phyloP scores from a whole-genome alignment of 2,329 filamentous ascomycete genomes.

The Penicillium sp. region DNA sequence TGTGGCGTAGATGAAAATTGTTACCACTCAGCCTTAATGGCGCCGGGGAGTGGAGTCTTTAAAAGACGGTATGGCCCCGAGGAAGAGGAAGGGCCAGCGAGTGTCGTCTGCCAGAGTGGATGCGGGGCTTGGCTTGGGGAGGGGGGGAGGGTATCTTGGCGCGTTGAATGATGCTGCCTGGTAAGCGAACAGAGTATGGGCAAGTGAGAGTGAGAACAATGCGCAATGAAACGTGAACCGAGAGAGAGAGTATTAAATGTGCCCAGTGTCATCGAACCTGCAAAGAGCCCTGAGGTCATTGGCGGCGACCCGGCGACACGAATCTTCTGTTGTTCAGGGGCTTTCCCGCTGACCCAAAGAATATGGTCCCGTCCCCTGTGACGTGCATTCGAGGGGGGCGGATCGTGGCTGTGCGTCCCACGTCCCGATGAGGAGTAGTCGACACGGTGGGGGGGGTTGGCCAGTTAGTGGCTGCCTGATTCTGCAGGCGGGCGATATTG shows the following conservation, averaged over 20 bases:
- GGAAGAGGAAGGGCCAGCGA: not conserved
- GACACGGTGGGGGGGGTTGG: not conserved
- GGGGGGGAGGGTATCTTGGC: not conserved
- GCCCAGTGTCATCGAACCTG: not conserved
- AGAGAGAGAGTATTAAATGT: not conserved
- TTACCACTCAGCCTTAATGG: not conserved
- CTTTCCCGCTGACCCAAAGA: not conserved
- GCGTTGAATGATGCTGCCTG: slow-evolving; percentile 4
- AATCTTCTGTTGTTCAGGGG: not conserved
- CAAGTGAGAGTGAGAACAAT: not conserved
- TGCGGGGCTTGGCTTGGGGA: not conserved
- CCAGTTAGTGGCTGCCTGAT: not conserved
- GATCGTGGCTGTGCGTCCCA: not conserved
- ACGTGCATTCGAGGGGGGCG: not conserved
- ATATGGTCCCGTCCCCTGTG: not conserved
- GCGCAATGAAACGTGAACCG: not conserved
- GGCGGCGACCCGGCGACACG: not conserved
- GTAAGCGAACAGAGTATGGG: not conserved
- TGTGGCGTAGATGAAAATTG: not conserved
- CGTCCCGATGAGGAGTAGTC: not conserved
- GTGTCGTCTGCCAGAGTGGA: slow-evolving; percentile 4
- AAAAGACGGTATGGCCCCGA: not conserved
- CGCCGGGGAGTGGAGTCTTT: slow-evolving; percentile 6
- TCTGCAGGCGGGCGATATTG: not conserved
- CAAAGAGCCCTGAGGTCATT: not conserved